phyloP scores from a whole-genome alignment of 129 eudicot species.

The Artemisia annua region DNA sequence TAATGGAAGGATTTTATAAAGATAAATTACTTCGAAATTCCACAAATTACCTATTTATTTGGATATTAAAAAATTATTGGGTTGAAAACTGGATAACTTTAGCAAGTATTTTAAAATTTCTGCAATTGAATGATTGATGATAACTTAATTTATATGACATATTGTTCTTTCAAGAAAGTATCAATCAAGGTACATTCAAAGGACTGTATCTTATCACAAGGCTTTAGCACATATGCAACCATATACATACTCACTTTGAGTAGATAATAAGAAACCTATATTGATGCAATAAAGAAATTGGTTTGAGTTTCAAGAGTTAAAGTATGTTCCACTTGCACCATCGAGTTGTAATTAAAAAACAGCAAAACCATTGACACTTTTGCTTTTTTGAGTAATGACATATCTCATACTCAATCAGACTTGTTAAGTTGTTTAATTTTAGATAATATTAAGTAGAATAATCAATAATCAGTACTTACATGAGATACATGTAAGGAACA shows the following conservation, averaged over 20 bases:
- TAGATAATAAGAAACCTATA: slow-evolving; percentile 15
- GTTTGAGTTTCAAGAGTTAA: slow-evolving; percentile 5
- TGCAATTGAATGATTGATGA: neutral
- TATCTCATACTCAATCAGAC: no score
- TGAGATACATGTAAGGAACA: no score
- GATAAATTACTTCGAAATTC: neutral
- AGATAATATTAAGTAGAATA: no score
- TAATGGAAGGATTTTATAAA: neutral
- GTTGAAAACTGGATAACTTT: no score
- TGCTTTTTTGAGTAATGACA: neutral
- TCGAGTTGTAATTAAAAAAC: slow-evolving; percentile 6
- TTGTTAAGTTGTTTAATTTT: no score
- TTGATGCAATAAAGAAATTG: slow-evolving; percentile 4
- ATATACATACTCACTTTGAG: slow-evolving; percentile 20
- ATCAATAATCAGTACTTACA: no score
- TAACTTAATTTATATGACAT: neutral
- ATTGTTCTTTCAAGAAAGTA: slow-evolving; percentile 9
- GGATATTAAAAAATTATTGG: neutral
- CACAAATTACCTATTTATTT: neutral
- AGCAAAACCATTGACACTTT: neutral
- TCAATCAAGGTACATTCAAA: neutral
- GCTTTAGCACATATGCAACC: slow-evolving; percentile 13
- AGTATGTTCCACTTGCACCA: slow-evolving; percentile 20
- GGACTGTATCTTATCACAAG: slow-evolving; percentile 10
- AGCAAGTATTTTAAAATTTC: neutral